Percentiles rank a stretch among this genome's conserved stretches.
Conservation (phyloP, 202 grass and related monocot species). For the Carex arenaria region DNA sequence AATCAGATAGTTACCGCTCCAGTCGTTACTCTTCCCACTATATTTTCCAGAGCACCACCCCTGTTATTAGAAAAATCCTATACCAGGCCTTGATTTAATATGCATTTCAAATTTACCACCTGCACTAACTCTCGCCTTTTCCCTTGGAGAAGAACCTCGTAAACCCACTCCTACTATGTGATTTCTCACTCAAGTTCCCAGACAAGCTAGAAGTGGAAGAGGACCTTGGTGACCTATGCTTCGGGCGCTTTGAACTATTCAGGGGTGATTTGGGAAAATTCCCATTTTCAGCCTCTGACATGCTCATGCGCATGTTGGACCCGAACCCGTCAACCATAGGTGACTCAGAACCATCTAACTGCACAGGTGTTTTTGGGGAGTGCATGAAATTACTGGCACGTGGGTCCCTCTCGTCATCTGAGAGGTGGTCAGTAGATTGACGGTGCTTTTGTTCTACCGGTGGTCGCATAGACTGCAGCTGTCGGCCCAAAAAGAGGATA, state of each 20-base stretch:
- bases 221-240: constrained; percentile 60
- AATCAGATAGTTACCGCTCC: not conserved
- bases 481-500: constrained; percentile 77
- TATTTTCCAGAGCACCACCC: constrained; percentile 10
- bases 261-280: constrained; percentile 42
- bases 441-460: constrained; percentile 48
- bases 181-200: constrained; percentile 51
- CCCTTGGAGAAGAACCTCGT: constrained; percentile 85
- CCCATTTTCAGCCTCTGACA: constrained; percentile 54
- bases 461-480: constrained; percentile 84
- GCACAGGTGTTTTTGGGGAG: constrained; percentile 30
- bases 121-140: constrained; percentile 42
- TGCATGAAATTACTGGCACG: constrained; percentile 32
- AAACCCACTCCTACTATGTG: constrained; percentile 60
- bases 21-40: not conserved
- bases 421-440: constrained; percentile 42
- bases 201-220: constrained; percentile 54
- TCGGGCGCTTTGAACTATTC: constrained; percentile 69
- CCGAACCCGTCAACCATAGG: constrained; percentile 36
- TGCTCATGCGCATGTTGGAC: constrained; percentile 35
- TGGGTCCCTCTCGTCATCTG: constrained; percentile 32
- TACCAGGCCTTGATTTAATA: not conserved
- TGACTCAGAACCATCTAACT: constrained; percentile 45
- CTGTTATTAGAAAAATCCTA: constrained; percentile 17
- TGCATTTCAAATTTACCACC: not conserved